phyloP scores from a whole-genome alignment of 2,329 filamentous ascomycete genomes.

The Fonsecaea pedrosoi region DNA sequence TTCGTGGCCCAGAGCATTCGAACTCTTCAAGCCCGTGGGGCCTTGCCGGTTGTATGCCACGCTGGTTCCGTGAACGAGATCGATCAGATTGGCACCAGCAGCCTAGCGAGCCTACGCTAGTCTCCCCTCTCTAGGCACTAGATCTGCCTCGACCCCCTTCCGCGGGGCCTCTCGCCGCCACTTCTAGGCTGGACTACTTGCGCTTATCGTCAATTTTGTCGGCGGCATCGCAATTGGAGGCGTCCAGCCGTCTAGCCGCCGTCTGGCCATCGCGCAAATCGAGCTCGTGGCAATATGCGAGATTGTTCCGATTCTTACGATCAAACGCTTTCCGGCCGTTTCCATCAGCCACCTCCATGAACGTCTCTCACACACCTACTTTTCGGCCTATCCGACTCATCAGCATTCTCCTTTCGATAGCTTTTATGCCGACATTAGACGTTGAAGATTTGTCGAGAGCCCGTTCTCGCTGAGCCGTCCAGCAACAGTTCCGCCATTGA shows the following conservation, averaged over 20 bases:
- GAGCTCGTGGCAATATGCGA: slow-evolving; percentile 93
- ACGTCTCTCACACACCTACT: slow-evolving; percentile 89
- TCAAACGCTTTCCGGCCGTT: slow-evolving; percentile 92
- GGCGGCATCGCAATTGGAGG: slow-evolving; percentile 90
- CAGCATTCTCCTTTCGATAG: slow-evolving; percentile 75
- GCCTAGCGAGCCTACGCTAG: slow-evolving; percentile 2
- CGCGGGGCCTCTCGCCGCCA: slow-evolving; percentile 67
- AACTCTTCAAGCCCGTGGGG: neutral
- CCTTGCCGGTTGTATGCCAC: no score
- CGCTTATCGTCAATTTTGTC: slow-evolving; percentile 81
- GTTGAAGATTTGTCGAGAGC: slow-evolving; percentile 81
- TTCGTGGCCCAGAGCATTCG: slow-evolving; percentile 20
- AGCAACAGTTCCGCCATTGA: no score
- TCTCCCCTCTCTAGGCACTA: slow-evolving; percentile 13
- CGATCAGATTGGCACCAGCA: slow-evolving; percentile 8
- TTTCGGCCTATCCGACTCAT: slow-evolving; percentile 76
- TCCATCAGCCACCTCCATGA: slow-evolving; percentile 92
- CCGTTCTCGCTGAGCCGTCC: slow-evolving; percentile 56
- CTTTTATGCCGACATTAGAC: slow-evolving; percentile 83
- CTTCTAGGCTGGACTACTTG: slow-evolving; percentile 78
- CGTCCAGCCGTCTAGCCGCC: slow-evolving; percentile 83
- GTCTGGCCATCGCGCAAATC: slow-evolving; percentile 87
- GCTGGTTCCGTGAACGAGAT: neutral
- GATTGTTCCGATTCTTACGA: slow-evolving; percentile 83
- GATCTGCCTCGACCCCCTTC: neutral